Base-by-base conservation (phyloP, 2,329 filamentous ascomycete genomes). In the Apiospora arundinis region DNA sequence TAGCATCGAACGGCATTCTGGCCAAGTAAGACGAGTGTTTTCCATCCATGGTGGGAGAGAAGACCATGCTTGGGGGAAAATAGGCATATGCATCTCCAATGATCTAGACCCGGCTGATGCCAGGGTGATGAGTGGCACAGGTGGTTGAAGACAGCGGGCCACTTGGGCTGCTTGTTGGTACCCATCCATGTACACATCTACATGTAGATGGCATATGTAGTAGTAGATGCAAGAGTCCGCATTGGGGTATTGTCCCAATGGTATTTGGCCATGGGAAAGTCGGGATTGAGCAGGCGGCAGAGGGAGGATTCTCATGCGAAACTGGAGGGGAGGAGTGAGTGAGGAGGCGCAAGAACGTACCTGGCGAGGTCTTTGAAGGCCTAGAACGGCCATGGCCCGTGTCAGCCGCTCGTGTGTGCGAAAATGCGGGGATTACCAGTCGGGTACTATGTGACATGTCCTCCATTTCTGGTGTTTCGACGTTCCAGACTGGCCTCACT, bases 301-400 rank as follows among this genome's bases (percentile, higher is more conserved):
- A 63, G 32, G 46, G 46, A 40, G 56, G 25, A 23, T 42, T 68
- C 9, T 9, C 4, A 40, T 63, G 56, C 52, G 28, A 60, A 37
- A 63, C 52, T 37, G 28, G 52, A n/a, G 49, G 25, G 48, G 49
- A 28, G 6, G 6, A 16, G 23, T n/a, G n/a, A n/a, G n/a, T n/a
- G 25, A 56, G 49, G 28, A 21, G 52, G 28, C 52, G 52, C 28
- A 40, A 69, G 48, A 76, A 76, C 78, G 72, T 77, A 80, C 78
- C 76, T 80, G 68, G 77, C 76, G 71, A 80, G 77, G 71, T 80
- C 78, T 72, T 73, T 75, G 71, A 79, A 80, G 74, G 79, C 78
- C 79, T 81, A 77, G 77, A 76, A 71, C 67, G 14, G 42, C 25
- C 23, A 28, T 28, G 65, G 44, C 40, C 65, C 65, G 44, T 67